These are phyloP conservation scores for Stephania cephalantha DNA, from an alignment of 164 flowering plant species.

Conservation along the genomic window DNA sequence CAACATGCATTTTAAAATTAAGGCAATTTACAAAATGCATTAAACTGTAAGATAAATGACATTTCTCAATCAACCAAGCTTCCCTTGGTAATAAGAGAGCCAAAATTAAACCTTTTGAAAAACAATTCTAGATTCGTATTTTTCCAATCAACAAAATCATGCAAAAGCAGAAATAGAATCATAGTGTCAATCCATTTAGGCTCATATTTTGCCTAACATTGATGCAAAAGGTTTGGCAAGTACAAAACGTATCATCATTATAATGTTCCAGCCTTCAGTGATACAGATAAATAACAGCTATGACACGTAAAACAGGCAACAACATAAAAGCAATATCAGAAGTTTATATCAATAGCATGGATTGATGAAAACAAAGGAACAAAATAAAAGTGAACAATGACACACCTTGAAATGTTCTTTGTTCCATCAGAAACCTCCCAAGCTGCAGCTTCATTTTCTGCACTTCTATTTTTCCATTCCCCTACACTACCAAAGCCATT, in stretches of 20 bases:
- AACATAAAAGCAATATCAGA: not conserved
- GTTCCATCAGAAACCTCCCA: constrained; percentile 68
- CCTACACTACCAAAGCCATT: constrained; percentile 39
- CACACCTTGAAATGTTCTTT: constrained; percentile 64
- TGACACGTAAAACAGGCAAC: not conserved
- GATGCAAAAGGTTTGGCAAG: not conserved
- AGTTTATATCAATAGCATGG: not conserved
- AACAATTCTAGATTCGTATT: not conserved
- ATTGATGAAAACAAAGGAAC: not conserved
- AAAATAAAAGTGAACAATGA: not conserved
- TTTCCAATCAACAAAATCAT: no score
- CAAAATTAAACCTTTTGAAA: not conserved
- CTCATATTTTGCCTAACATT: not conserved
- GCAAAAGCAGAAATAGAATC: not conserved
- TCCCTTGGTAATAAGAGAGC: not conserved
- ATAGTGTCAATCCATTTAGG: not conserved
- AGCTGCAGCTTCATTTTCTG: constrained; percentile 34
- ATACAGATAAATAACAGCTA: not conserved
- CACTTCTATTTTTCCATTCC: constrained; percentile 51
- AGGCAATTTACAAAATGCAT: not conserved
- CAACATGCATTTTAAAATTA: no score
- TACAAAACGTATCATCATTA: not conserved
- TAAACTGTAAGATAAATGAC: not conserved
- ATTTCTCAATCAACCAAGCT: not conserved
- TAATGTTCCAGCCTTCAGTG: not conserved